phyloP scores from a whole-genome alignment of 352 stramenopile genomes.

The Thalassiosira exigua region DNA sequence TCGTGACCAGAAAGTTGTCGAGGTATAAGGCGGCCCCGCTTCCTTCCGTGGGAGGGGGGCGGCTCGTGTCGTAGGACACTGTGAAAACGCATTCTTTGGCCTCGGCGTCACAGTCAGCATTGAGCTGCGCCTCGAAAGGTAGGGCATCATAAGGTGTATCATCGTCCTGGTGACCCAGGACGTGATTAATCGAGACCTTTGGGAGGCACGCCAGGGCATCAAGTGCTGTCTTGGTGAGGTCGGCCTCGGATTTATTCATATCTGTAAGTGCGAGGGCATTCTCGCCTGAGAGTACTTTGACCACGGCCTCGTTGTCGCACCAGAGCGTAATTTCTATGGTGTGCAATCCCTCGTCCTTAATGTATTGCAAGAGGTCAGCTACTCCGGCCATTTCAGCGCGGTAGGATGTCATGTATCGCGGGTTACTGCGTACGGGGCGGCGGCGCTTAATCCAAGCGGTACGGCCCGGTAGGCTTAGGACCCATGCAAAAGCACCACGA shows the following conservation, averaged over 20 bases:
- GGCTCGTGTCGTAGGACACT: not conserved
- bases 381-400: conserved; percentile 11
- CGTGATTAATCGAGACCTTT: not conserved
- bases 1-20: conserved; percentile 20
- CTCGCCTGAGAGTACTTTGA: not conserved
- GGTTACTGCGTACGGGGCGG: not conserved
- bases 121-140: conserved; percentile 11
- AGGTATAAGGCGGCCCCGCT: conserved; percentile 4
- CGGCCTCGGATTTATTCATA: not conserved
- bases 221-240: not conserved
- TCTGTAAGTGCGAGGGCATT: not conserved
- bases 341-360: not conserved
- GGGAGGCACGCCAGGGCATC: not conserved
- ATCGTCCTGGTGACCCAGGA: not conserved
- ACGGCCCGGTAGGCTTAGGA: not conserved
- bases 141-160: not conserved
- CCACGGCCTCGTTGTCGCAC: not conserved
- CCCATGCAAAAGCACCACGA: not conserved
- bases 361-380: not conserved
- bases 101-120: conserved; percentile 3
- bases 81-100: conserved; percentile 15
- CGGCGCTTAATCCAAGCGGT: not conserved
- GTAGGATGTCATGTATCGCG: conserved; percentile 14
- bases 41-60: conserved; percentile 1
- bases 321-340: not conserved